Evolutionary conservation across 2,329 filamentous ascomycete genomes (phyloP).

Genomic region (Parasarocladium wereldwijsianum): DNA sequence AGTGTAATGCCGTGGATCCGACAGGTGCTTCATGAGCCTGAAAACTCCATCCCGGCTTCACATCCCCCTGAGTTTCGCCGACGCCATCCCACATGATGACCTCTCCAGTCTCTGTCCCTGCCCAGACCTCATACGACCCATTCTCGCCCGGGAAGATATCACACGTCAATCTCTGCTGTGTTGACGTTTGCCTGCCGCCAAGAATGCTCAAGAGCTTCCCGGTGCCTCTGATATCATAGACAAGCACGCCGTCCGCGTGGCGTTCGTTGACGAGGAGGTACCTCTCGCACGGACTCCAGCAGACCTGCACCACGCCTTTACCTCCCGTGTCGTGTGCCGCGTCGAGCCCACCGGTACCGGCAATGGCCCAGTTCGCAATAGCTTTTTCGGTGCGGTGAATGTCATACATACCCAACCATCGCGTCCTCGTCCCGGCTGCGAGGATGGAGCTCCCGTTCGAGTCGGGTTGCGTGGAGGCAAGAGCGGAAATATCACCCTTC

Average conservation of each 20-base stretch:
- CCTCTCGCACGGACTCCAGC: conserved; percentile 48
- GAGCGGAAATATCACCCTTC: conserved; percentile 43
- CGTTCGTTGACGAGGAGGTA: conserved; percentile 51
- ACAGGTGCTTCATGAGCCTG: conserved; percentile 30
- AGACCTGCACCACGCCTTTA: conserved; percentile 44
- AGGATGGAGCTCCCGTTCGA: conserved; percentile 24
- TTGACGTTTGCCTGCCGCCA: conserved; percentile 30
- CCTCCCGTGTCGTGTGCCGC: conserved; percentile 32
- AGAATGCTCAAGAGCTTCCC: conserved; percentile 41
- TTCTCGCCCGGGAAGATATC: conserved; percentile 30
- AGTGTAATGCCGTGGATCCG: conserved; percentile 34
- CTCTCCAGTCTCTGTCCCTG: conserved; percentile 36
- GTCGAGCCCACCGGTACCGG: conserved; percentile 31
- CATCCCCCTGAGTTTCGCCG: conserved; percentile 28
- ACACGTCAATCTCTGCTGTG: conserved; percentile 41
- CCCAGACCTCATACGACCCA: conserved; percentile 46
- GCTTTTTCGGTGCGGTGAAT: conserved; percentile 36
- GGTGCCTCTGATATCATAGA: conserved; percentile 49
- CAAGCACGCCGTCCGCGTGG: conserved; percentile 35
- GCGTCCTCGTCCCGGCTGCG: conserved; percentile 49
- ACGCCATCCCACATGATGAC: conserved; percentile 46
- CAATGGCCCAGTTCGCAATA: conserved; percentile 44
- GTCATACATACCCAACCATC: conserved; percentile 49
- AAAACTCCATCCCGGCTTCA: conserved; percentile 33
- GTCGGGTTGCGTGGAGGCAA: conserved; percentile 29